Percentiles rank a stretch among this genome's conserved stretches.
Conservation (phyloP, 805 yeast species). For the Clavispora phyllophila region DNA sequence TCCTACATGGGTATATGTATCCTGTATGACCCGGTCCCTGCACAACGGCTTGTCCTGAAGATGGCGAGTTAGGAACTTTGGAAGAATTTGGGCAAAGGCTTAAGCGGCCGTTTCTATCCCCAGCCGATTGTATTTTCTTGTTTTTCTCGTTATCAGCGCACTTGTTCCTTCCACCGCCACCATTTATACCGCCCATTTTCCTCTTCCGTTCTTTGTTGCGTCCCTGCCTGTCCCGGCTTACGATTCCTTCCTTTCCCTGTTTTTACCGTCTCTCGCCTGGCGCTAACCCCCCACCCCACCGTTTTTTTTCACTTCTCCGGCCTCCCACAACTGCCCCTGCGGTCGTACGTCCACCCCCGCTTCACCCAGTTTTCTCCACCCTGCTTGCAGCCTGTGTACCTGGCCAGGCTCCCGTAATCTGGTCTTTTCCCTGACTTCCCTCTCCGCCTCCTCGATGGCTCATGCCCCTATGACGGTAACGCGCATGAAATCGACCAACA, state of each 20-base stretch:
- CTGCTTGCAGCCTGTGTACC: too few species aligned
- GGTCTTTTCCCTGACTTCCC: not conserved
- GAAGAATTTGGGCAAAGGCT: not conserved
- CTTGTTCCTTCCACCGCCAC: not conserved
- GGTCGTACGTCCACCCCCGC: too few species aligned
- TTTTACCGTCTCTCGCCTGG: too few species aligned
- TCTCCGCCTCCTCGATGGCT: not conserved
- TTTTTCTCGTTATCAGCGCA: not conserved
- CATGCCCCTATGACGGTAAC: not conserved
- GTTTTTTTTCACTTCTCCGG: too few species aligned
- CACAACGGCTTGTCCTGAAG: not conserved
- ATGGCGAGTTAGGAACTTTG: not conserved
- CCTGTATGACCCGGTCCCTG: not conserved
- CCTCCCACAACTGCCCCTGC: too few species aligned
- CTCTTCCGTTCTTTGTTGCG: not conserved
- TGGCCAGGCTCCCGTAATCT: too few species aligned
- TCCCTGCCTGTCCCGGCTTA: not conserved
- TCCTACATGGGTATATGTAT: not conserved
- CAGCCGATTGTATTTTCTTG: not conserved
- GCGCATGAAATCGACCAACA: conserved; percentile 17
- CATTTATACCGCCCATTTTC: not conserved
- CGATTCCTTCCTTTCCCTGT: too few species aligned
- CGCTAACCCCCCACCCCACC: too few species aligned
- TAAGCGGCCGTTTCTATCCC: not conserved
- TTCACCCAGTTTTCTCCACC: too few species aligned